These are phyloP conservation scores for Phytophthora palmivora DNA, from an alignment of 352 stramenopile species.

Conservation along the genomic window DNA sequence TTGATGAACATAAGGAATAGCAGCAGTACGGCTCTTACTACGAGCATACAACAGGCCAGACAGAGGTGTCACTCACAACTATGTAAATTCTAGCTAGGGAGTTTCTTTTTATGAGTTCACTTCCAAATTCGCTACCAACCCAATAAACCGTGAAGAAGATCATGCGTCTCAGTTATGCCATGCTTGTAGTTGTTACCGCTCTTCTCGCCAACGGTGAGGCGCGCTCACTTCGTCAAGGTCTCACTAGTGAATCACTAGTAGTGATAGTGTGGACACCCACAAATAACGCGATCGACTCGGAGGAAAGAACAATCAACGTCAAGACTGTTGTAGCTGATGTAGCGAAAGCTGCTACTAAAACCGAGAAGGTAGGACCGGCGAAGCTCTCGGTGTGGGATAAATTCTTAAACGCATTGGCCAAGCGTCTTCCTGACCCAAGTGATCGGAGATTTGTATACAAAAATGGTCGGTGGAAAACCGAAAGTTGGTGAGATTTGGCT, in stretches of 20 bases:
- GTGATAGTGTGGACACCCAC: neutral
- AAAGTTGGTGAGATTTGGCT: too few species aligned
- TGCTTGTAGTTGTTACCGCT: neutral
- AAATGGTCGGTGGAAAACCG: too few species aligned
- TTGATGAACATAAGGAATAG: too few species aligned
- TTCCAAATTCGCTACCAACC: neutral
- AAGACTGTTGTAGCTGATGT: neutral
- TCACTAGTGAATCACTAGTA: neutral
- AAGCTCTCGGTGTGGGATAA: too few species aligned
- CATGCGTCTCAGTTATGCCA: neutral
- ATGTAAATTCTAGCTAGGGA: too few species aligned
- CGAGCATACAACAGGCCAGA: too few species aligned
- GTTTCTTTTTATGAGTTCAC: neutral
- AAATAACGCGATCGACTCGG: neutral
- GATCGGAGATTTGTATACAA: too few species aligned
- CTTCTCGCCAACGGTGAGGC: neutral
- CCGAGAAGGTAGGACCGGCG: neutral
- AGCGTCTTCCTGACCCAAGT: too few species aligned
- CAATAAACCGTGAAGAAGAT: neutral
- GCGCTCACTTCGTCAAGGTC: neutral
- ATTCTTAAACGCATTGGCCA: too few species aligned
- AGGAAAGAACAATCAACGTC: neutral
- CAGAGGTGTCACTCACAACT: too few species aligned
- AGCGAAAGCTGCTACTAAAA: neutral
- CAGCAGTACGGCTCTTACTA: too few species aligned